Percentiles rank a stretch among this genome's conserved stretches.
These are phyloP conservation scores for Aspergillus pseudoviridinutans DNA, from an alignment of 2,329 filamentous ascomycete species.

Conservation along the genomic window DNA sequence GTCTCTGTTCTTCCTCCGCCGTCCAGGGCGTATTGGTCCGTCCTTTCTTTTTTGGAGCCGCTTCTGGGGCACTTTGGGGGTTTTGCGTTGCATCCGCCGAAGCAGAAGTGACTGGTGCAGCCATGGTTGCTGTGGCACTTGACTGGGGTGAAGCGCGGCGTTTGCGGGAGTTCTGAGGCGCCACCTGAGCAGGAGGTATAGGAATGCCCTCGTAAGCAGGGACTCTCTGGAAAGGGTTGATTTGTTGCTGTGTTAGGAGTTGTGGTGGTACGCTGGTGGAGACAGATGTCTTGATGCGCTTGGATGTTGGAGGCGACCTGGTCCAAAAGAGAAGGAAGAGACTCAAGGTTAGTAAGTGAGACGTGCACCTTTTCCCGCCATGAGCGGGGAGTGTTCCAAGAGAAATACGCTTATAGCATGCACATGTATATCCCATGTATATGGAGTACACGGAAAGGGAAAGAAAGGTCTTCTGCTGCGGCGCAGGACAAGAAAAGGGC, in stretches of 20 bases:
- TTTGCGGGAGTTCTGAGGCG: slow-evolving; percentile 41
- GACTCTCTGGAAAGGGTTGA: slow-evolving; percentile 33
- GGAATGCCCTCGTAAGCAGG: slow-evolving; percentile 37
- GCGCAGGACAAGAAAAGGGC: slow-evolving; percentile 13
- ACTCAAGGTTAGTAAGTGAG: slow-evolving; percentile 3
- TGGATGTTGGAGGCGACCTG: slow-evolving; percentile 41
- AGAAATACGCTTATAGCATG: background rate
- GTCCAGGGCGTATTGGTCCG: slow-evolving; percentile 99
- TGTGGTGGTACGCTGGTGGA: slow-evolving; percentile 33
- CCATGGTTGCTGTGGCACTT: slow-evolving; percentile 35
- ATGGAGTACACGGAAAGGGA: background rate
- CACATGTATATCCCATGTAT: background rate
- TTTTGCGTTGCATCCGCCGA: slow-evolving; percentile 28
- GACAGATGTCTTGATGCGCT: slow-evolving; percentile 40
- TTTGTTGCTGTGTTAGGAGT: slow-evolving; percentile 37
- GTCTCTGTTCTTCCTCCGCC: slow-evolving; percentile 81
- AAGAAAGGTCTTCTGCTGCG: background rate
- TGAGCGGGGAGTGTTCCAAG: background rate
- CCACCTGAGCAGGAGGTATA: slow-evolving; percentile 35
- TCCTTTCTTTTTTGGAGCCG: slow-evolving; percentile 68
- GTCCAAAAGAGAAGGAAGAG: slow-evolving; percentile 6
- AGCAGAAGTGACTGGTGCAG: slow-evolving; percentile 26
- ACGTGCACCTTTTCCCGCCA: background rate
- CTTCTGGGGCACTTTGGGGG: slow-evolving; percentile 23
- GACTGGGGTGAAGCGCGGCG: slow-evolving; percentile 39